Base-by-base conservation (phyloP, 2,329 filamentous ascomycete genomes). In the Trichoderma aggressivum region DNA sequence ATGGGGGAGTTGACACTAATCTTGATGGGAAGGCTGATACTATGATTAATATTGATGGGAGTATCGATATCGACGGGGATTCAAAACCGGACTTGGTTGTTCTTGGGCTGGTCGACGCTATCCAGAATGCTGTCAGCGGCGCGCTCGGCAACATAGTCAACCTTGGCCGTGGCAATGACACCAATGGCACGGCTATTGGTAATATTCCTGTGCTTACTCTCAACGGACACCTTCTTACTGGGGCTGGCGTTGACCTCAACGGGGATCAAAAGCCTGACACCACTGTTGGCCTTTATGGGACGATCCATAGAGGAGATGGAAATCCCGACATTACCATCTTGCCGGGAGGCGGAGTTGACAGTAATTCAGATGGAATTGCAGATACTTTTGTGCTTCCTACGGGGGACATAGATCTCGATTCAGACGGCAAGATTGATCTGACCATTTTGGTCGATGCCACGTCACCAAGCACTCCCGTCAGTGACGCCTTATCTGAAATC, bases 201-300 rank as follows among this genome's bases (percentile, higher is more conserved):
- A 8, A 10, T 10, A 47, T 47, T 21, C 39, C 39, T 47, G 16
- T n/a, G 39, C 39, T 47, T n/a, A 47, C 18, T 18, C 18, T 47
- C 39, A 47, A 47, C 39, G 39, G 39, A 47, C 39, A 47, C 11
- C 26, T 28, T 7, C 24, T 65, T 28, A 16, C 43, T 28, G 62
- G 62, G 5, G 56, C 32, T 26, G 47, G 30, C 14, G 58, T 69
- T 18, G 70, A 72, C 7, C n/a, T 59, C 5, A 59, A 72, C 10
- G 65, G 58, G 2, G 70, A 72, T 50, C 59, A 59, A 4, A 59
- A 56, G 16, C 61, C 67, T 2, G 71, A 72, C 24, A 43, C 32
- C 5, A 62, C 21, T 30, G 43, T 68, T 18, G 62, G 14, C 0
- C 32, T 58, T n/a, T 26, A 18, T 11, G 53, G 53, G 2, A 34